Evolutionary conservation across 2,329 filamentous ascomycete genomes (phyloP), one percentile per base, ranked within the genome.

Genomic region (Setomelanomma holmii): DNA sequence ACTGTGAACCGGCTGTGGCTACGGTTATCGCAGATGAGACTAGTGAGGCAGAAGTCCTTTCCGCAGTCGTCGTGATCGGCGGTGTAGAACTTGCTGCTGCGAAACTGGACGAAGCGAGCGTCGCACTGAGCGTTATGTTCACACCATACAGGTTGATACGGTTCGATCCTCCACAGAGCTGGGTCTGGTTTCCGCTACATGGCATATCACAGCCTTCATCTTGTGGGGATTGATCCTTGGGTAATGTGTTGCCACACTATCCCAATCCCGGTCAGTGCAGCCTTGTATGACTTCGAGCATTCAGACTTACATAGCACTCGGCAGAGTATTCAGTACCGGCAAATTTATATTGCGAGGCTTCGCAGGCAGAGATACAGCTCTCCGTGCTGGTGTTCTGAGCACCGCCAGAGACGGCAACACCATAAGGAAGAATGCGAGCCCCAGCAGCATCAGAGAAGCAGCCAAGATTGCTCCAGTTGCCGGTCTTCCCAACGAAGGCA

Each of bases 81-180:
- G n/a, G n/a, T n/a, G n/a, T n/a, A n/a, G n/a, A n/a, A n/a, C n/a
- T n/a, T 30, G 24, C 7, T 30, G 24, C 24, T 30, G 24, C 7
- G 12, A 6, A 30, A 30, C 24, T 7, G 7, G 24, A 30, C 24
- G 24, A 30, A 30, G 24, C 6, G 24, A 12, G 12, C 12, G 24
- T 30, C 12, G 12, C 12, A 6, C 7, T 30, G 24, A 6, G 24
- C 24, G 24, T 30, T 6, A 30, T 30, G 12, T 30, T 30, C 24
- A 30, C 24, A 7, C 24, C 44, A 56, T 67, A 64, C 44, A 75
- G 59, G 6, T 69, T 72, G 42, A 64, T 45, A 14, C 59, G 58
- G 21, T 57, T 48, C n/a, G 51, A 16, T 12, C 54, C 61, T 36
- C 61, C 59, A 21, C 61, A 64, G 12, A 56, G 30, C 20, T 62